Percentiles rank a stretch among this genome's conserved stretches.
phyloP scores from a whole-genome alignment of 352 stramenopile genomes.

The Pythium phragmiticola region DNA sequence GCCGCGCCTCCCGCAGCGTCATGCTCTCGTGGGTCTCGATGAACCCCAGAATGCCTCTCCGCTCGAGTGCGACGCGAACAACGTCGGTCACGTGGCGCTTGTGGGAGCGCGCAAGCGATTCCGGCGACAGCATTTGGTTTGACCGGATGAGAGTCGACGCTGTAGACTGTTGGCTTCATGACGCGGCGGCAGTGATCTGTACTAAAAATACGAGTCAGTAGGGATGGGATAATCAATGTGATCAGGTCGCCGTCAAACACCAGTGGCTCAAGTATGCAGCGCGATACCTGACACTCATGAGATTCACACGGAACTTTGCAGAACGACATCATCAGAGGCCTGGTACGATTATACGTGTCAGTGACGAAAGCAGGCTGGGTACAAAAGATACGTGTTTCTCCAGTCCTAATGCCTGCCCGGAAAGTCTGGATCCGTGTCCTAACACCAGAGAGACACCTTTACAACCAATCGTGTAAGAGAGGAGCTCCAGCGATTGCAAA shows the following conservation, averaged over 20 bases:
- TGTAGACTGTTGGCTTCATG: not conserved
- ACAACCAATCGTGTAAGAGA: not conserved
- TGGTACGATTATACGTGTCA: not conserved
- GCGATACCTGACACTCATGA: not conserved
- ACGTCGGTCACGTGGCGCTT: slow-evolving; percentile 56
- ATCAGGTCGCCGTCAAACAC: not conserved
- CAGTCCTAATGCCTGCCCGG: not conserved
- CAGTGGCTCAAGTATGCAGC: not conserved
- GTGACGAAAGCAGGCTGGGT: not conserved
- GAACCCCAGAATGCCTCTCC: slow-evolving; percentile 64
- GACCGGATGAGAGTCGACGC: not conserved
- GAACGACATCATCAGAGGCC: not conserved
- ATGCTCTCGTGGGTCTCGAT: slow-evolving; percentile 70
- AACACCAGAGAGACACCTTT: not conserved
- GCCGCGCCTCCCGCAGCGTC: slow-evolving; percentile 56
- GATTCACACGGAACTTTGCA: not conserved
- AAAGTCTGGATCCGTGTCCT: not conserved
- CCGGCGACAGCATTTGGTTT: slow-evolving; percentile 50
- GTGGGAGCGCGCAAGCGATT: slow-evolving; percentile 41
- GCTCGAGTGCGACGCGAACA: slow-evolving; percentile 62
- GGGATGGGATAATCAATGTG: not conserved
- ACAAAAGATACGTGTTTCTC: not conserved
- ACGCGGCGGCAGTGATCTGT: not conserved
- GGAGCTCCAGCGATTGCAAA: not conserved
- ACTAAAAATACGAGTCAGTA: slow-evolving; percentile 14